These are phyloP conservation scores for Saturnispora halmiae DNA, from an alignment of 805 yeast genomes.

Conservation along the genomic window DNA sequence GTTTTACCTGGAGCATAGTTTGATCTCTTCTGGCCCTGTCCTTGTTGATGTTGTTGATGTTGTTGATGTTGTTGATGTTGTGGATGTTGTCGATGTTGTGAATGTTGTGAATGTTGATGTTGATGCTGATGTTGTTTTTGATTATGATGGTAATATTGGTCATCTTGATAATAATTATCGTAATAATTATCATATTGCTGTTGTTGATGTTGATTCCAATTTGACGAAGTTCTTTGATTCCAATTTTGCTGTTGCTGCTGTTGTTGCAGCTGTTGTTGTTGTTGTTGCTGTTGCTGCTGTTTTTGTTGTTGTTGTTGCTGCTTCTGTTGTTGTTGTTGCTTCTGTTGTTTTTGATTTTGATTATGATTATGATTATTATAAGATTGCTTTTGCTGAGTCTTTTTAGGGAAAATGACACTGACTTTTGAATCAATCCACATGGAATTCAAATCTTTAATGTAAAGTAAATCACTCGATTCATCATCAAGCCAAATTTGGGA, in stretches of 20 bases:
- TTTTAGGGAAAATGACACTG: conserved; percentile 4
- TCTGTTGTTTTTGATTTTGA: background rate
- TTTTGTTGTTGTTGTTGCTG: background rate
- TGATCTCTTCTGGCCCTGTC: background rate
- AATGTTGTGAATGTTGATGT: conserved; percentile 1
- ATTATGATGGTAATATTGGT: background rate
- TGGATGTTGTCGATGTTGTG: background rate
- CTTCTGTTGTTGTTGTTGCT: background rate
- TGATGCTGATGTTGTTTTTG: background rate
- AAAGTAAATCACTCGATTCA: conserved; percentile 3
- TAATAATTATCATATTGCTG: conserved; percentile 1
- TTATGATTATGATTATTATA: background rate
- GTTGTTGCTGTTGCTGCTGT: background rate
- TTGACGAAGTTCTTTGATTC: background rate
- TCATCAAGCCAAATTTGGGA: conserved; percentile 9
- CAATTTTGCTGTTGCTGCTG: background rate
- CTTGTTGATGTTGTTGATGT: conserved; percentile 2
- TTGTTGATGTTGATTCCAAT: background rate
- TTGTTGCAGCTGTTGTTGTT: background rate
- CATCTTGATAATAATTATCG: conserved; percentile 1
- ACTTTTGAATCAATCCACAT: conserved; percentile 9
- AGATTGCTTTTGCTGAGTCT: background rate
- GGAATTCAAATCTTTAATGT: conserved; percentile 7
- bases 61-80: background rate
- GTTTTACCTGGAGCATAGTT: background rate